phyloP scores from a whole-genome alignment of 2,329 filamentous ascomycete species.

The Penicillium corylophilum region DNA sequence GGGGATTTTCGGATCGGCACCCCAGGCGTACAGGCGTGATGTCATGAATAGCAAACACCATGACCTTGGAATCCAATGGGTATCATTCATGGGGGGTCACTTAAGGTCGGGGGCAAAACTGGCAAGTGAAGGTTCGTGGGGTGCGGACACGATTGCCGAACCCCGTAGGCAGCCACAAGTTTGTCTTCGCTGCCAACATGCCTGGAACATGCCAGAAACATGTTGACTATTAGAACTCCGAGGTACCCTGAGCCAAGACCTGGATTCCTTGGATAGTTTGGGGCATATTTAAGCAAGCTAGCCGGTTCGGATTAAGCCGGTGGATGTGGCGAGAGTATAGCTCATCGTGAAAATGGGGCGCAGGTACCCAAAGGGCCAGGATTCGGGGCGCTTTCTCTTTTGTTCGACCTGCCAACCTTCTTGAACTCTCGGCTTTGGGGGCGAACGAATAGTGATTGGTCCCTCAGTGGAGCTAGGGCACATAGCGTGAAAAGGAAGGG shows the following conservation, averaged over 20 bases:
- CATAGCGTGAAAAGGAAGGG: constrained; percentile 1
- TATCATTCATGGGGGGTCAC: background rate
- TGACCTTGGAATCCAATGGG: background rate
- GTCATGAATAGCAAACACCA: background rate
- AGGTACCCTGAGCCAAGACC: background rate
- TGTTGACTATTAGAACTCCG: background rate
- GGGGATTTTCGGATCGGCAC: background rate
- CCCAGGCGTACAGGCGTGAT: constrained; percentile 4
- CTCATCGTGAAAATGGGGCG: background rate
- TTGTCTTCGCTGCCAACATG: background rate
- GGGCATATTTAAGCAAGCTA: background rate
- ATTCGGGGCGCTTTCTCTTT: background rate
- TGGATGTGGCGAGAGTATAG: background rate
- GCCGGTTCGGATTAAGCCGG: background rate
- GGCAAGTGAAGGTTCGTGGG: background rate
- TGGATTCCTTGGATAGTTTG: background rate
- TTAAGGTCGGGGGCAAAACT: background rate
- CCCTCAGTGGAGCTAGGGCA: background rate
- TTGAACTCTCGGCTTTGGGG: constrained; percentile 1
- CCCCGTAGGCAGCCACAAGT: background rate
- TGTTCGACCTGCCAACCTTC: background rate
- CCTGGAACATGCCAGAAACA: background rate
- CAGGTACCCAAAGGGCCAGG: background rate
- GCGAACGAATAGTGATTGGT: constrained; percentile 10
- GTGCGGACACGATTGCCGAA: background rate